These are phyloP conservation scores for Pulicaria dysenterica DNA, from an alignment of 129 eudicot genomes.

Conservation along the genomic window DNA sequence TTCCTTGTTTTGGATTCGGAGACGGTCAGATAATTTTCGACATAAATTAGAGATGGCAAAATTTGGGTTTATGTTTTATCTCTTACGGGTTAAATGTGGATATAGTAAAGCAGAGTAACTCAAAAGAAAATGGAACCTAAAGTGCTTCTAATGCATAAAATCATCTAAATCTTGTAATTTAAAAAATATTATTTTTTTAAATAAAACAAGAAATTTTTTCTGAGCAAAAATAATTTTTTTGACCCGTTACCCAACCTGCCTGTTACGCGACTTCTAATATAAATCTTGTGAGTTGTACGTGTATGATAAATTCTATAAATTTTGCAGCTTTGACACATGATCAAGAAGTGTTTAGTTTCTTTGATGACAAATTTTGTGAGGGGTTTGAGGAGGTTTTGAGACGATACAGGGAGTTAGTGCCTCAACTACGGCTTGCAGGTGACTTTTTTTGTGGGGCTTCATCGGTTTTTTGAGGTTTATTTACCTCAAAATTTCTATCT, in stretches of 20 bases:
- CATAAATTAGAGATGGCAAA: not conserved
- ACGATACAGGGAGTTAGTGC: conserved; percentile 81
- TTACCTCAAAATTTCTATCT: not conserved
- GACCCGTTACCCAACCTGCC: too few relatives aligned
- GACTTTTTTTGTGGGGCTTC: not conserved
- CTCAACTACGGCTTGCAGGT: conserved; percentile 96
- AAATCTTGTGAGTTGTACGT: not conserved
- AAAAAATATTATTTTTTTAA: too few relatives aligned
- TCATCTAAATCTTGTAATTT: too few relatives aligned
- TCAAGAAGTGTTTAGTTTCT: conserved; percentile 92
- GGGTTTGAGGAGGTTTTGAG: conserved; percentile 92
- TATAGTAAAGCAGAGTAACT: too few relatives aligned
- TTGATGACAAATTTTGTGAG: conserved; percentile 74
- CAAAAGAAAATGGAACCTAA: too few relatives aligned
- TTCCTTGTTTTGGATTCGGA: conserved; percentile 97
- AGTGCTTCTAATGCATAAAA: too few relatives aligned
- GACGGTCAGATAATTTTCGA: conserved; percentile 56
- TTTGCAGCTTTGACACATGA: conserved; percentile 93
- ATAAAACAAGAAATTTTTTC: too few relatives aligned
- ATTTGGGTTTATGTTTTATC: not conserved
- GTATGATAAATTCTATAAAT: not conserved
- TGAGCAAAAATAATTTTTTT: too few relatives aligned
- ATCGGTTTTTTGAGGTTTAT: conserved; percentile 10
- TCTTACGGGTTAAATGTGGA: too few relatives aligned
- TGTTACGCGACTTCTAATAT: too few relatives aligned